Conservation (phyloP, 371 early-diverging fungal species). For the Syncephalis plumigaleata region DNA sequence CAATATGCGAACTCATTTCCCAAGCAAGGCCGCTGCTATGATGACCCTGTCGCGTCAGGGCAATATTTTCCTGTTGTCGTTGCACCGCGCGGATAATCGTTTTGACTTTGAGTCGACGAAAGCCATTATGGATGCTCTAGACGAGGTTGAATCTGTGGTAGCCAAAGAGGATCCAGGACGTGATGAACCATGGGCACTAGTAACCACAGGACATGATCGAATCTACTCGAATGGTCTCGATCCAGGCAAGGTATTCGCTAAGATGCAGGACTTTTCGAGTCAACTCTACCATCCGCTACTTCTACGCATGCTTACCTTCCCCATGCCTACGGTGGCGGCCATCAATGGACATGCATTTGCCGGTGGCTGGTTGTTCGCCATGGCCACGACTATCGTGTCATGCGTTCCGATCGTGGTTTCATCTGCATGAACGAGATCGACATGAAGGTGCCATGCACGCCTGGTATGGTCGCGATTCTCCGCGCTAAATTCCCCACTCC, state of each 20-base stretch:
- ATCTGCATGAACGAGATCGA: slow-evolving; percentile 72
- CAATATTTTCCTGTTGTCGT: too few relatives aligned
- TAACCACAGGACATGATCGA: slow-evolving; percentile 46
- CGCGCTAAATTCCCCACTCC: slow-evolving; percentile 26
- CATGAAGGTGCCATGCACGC: slow-evolving; percentile 41
- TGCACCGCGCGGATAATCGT: slow-evolving; percentile 36
- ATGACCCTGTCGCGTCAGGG: too few relatives aligned
- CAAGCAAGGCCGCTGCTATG: too few relatives aligned
- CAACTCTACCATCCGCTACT: slow-evolving; percentile 25
- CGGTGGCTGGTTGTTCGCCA: slow-evolving; percentile 26
- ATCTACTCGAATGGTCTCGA: slow-evolving; percentile 65
- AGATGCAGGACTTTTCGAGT: slow-evolving; percentile 19
- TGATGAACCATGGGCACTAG: slow-evolving; percentile 22
- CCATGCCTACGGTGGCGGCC: slow-evolving; percentile 69
- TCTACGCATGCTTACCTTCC: slow-evolving; percentile 35
- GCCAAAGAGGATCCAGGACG: slow-evolving; percentile 7
- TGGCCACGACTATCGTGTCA: slow-evolving; percentile 45
- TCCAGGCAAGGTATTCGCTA: slow-evolving; percentile 18
- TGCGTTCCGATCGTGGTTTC: slow-evolving; percentile 63
- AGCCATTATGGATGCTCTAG: slow-evolving; percentile 34
- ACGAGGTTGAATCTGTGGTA: slow-evolving; percentile 30
- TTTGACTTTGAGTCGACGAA: slow-evolving; percentile 38
- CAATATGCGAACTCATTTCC: too few relatives aligned
- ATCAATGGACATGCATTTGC: slow-evolving; percentile 76
- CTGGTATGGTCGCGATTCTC: slow-evolving; percentile 53